These are phyloP conservation scores for Leccinum fibrillosum DNA, from an alignment of 768 basidiomycete genomes.

Conservation along the genomic window DNA sequence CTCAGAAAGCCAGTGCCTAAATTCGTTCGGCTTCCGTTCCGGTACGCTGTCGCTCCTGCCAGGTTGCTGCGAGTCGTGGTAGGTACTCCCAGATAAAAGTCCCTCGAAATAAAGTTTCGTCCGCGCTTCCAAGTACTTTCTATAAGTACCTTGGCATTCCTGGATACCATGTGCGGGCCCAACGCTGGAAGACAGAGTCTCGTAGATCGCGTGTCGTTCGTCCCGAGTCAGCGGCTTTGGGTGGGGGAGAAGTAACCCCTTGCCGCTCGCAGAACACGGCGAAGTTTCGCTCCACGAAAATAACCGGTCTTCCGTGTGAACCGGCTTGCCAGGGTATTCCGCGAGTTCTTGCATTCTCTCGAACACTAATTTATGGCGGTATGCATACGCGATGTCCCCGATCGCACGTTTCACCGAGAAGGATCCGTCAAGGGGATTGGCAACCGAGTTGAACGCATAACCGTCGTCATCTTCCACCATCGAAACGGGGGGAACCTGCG, in stretches of 20 bases:
- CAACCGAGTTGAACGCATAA: conserved; percentile 13
- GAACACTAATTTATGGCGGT: conserved; percentile 24
- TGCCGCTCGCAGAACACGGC: conserved; percentile 19
- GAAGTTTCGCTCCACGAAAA: conserved; percentile 15
- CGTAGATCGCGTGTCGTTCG: conserved; percentile 53
- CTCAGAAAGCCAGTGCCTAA: conserved; percentile 33
- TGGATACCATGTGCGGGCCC: conserved; percentile 44
- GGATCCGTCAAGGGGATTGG: conserved; percentile 24
- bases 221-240: conserved; percentile 34
- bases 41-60: conserved; percentile 3
- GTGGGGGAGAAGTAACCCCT: conserved; percentile 15
- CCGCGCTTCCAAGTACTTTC: conserved; percentile 48
- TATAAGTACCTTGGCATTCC: conserved; percentile 52
- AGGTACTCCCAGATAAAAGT: conserved; percentile 23
- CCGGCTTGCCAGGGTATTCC: conserved; percentile 12
- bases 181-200: conserved; percentile 47
- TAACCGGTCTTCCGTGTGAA: conserved; percentile 8
- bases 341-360: conserved; percentile 26
- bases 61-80: conserved; percentile 13
- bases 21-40: conserved; percentile 24
- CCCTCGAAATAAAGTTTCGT: conserved; percentile 46
- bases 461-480: conserved; percentile 4
- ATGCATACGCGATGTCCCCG: conserved; percentile 30
- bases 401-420: conserved; percentile 27
- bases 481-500: not conserved